Conservation (phyloP, 805 yeast species). For the Candida berthetii region DNA sequence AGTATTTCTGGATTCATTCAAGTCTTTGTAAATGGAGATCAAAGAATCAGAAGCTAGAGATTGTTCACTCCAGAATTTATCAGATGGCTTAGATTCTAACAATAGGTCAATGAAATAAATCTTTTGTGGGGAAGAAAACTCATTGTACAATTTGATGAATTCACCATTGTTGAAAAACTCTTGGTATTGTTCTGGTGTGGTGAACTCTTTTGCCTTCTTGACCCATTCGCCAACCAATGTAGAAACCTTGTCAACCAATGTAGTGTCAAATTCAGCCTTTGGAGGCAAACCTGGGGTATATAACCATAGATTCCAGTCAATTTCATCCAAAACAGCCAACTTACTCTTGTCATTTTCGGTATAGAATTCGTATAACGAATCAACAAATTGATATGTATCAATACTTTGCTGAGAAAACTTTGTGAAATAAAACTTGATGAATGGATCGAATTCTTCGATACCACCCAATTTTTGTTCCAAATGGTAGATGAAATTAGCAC, state of each 20-base stretch:
- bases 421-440: constrained; percentile 70
- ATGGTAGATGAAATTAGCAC: constrained; percentile 70
- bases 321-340: constrained; percentile 46
- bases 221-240: constrained; percentile 62
- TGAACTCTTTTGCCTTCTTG: constrained; percentile 9
- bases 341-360: constrained; percentile 30
- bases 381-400: constrained; percentile 78
- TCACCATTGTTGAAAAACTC: constrained; percentile 12
- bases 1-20: constrained; percentile 55
- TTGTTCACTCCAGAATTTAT: constrained; percentile 28
- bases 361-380: constrained; percentile 64
- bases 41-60: constrained; percentile 26
- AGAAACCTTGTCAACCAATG: constrained; percentile 69
- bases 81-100: constrained; percentile 40
- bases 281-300: constrained; percentile 86
- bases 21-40: constrained; percentile 30
- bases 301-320: constrained; percentile 87
- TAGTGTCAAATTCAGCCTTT: constrained; percentile 73
- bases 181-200: constrained; percentile 8
- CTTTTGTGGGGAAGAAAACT: constrained; percentile 68
- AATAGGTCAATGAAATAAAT: constrained; percentile 74
- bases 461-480: constrained; percentile 71
- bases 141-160: constrained; percentile 29
- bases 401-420: constrained; percentile 65
- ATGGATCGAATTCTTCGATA: constrained; percentile 61